Evolutionary conservation across 805 yeast species (phyloP).

Genomic region (Candida maltosa): DNA sequence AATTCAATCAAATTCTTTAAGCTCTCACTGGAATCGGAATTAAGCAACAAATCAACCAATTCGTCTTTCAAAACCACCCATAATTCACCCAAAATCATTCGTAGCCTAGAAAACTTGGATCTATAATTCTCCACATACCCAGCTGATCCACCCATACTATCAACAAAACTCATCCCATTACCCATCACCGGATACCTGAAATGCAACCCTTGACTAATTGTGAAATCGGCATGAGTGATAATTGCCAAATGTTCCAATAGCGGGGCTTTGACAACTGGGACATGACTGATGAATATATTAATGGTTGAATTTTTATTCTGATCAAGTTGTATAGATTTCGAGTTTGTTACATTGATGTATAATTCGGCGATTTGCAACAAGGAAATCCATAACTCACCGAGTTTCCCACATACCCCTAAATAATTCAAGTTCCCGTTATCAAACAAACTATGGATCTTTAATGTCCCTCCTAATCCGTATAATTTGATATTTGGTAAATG

Average conservation of each 20-base stretch:
- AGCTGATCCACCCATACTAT: conserved; percentile 34
- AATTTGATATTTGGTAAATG: conserved; percentile 46
- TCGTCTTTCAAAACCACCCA: conserved; percentile 61
- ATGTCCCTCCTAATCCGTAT: conserved; percentile 71
- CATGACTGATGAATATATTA: conserved; percentile 62
- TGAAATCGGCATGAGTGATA: conserved; percentile 65
- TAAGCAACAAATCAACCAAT: conserved; percentile 38
- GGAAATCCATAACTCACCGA: conserved; percentile 73
- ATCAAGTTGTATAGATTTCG: neutral
- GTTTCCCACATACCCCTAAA: conserved; percentile 18
- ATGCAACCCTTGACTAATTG: conserved; percentile 70
- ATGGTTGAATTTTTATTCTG: conserved; percentile 35
- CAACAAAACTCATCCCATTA: conserved; percentile 65
- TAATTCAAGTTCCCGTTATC: conserved; percentile 34
- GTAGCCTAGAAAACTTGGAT: conserved; percentile 56
- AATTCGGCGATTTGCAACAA: conserved; percentile 68
- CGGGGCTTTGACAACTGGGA: conserved; percentile 70
- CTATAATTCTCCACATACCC: conserved; percentile 55
- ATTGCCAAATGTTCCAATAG: conserved; percentile 66
- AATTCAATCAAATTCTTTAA: conserved; percentile 47
- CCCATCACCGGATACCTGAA: conserved; percentile 68
- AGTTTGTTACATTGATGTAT: conserved; percentile 15
- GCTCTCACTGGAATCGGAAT: conserved; percentile 23
- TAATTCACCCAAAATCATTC: conserved; percentile 58
- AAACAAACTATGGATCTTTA: conserved; percentile 64